Evolutionary conservation across 1,284 basidiomycete species (phyloP).

Genomic region (Boletus smithii): DNA sequence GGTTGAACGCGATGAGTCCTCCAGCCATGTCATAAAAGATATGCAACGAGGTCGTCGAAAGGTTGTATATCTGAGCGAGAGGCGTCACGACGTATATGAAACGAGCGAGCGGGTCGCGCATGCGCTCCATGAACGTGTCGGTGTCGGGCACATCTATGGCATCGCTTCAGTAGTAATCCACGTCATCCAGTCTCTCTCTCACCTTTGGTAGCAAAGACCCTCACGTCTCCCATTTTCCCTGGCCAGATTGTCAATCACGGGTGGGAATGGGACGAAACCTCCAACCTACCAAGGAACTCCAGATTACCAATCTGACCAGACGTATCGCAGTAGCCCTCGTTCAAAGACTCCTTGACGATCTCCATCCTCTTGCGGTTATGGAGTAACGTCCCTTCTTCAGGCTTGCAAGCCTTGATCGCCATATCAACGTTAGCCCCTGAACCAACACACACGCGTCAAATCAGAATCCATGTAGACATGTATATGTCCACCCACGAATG

Average conservation of each 20-base stretch:
- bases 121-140: slow-evolving; percentile 47
- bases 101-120: slow-evolving; percentile 56
- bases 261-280: background rate
- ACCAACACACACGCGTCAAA: slow-evolving; percentile 1
- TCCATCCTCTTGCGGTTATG: slow-evolving; percentile 67
- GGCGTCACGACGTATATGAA: slow-evolving; percentile 64
- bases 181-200: background rate
- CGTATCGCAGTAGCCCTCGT: slow-evolving; percentile 82
- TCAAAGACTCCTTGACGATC: slow-evolving; percentile 68
- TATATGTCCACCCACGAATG: slow-evolving; percentile 48
- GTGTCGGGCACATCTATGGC: slow-evolving; percentile 52
- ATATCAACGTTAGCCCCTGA: slow-evolving; percentile 67
- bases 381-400: slow-evolving; percentile 62
- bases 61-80: slow-evolving; percentile 57
- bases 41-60: slow-evolving; percentile 72
- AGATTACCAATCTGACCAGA: slow-evolving; percentile 68
- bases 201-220: slow-evolving; percentile 72
- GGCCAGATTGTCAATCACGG: slow-evolving; percentile 1
- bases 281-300: slow-evolving; percentile 50
- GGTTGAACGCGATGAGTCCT: slow-evolving; percentile 90
- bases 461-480: background rate
- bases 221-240: slow-evolving; percentile 65
- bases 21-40: slow-evolving; percentile 85
- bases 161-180: too few species aligned
- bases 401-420: slow-evolving; percentile 75